Evolutionary conservation across 352 stramenopile genomes (phyloP).

Genomic region (Blastocystis sp.): DNA sequence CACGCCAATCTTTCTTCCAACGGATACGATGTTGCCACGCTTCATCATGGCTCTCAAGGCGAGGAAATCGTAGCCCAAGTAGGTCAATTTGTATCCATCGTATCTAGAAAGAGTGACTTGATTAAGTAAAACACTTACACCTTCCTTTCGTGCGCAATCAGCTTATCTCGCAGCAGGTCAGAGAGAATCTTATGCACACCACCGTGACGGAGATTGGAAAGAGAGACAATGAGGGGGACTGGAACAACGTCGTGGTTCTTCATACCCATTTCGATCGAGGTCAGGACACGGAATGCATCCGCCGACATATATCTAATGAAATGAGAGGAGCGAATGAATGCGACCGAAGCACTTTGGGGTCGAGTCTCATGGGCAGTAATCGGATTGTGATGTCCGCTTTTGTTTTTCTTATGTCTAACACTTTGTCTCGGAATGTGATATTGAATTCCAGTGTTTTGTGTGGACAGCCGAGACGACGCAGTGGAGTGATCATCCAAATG

Average conservation of each 20-base stretch:
- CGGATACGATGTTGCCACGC: constrained; percentile 83
- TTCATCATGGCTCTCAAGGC: constrained; percentile 90
- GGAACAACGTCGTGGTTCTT: constrained; percentile 97
- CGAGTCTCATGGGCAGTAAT: constrained; percentile 75
- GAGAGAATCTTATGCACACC: constrained; percentile 94
- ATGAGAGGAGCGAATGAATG: constrained; percentile 71
- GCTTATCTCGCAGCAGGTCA: constrained; percentile 92
- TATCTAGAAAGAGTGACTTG: constrained; percentile 34
- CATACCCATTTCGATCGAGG: constrained; percentile 96
- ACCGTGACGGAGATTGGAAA: constrained; percentile 93
- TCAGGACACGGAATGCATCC: constrained; percentile 95
- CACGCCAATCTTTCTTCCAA: constrained; percentile 91
- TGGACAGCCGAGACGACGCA: no score
- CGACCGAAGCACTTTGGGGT: constrained; percentile 77
- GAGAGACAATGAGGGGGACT: constrained; percentile 88
- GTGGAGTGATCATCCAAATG: no score
- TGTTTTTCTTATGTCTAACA: no score
- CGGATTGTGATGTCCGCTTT: no score
- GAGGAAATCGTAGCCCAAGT: constrained; percentile 97
- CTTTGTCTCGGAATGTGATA: no score
- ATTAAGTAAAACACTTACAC: constrained; percentile 79
- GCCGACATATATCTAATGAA: constrained; percentile 80
- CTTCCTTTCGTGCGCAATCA: constrained; percentile 92
- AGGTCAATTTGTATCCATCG: constrained; percentile 89
- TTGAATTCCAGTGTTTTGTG: no score